Conservation (phyloP, 768 basidiomycete species). For the Boletus rubroflammeus region DNA sequence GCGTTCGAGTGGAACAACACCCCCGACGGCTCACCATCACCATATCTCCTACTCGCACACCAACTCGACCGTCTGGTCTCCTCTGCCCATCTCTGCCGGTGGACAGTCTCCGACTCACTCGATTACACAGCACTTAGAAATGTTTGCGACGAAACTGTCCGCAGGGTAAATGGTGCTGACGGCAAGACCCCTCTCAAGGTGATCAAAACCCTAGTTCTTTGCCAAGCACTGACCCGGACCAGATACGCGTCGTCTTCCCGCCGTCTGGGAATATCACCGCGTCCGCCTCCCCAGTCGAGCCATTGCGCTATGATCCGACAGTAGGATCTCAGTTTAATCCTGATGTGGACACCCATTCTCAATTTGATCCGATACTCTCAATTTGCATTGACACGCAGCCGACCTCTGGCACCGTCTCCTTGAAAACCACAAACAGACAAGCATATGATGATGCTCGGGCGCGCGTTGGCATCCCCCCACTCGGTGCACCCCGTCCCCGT, state of each 20-base stretch:
- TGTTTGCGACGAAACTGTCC: constrained; percentile 46
- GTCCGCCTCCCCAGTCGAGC: constrained; percentile 30
- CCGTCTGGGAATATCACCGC: constrained; percentile 38
- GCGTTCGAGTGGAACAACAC: constrained; percentile 56
- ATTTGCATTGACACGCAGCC: constrained; percentile 54
- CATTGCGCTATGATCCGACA: constrained; percentile 40
- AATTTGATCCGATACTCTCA: constrained; percentile 36
- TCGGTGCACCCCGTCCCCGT: constrained; percentile 4
- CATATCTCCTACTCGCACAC: constrained; percentile 57
- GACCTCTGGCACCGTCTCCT: constrained; percentile 48
- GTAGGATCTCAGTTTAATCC: constrained; percentile 36
- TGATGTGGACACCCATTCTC: constrained; percentile 22
- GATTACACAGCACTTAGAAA: constrained; percentile 39
- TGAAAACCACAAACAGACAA: constrained; percentile 67
- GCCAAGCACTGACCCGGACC: neutral
- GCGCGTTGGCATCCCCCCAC: constrained; percentile 45
- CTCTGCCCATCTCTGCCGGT: constrained; percentile 49
- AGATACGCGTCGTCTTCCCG: constrained; percentile 54
- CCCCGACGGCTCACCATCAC: constrained; percentile 45
- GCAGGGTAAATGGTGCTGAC: constrained; percentile 14
- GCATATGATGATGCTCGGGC: constrained; percentile 62
- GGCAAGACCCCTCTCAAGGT: constrained; percentile 25
- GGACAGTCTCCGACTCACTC: constrained; percentile 39
- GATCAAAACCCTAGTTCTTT: neutral
- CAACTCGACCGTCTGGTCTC: constrained; percentile 58